Conservation (phyloP, 352 stramenopile genomes). For the Phytophthora hybrid region DNA sequence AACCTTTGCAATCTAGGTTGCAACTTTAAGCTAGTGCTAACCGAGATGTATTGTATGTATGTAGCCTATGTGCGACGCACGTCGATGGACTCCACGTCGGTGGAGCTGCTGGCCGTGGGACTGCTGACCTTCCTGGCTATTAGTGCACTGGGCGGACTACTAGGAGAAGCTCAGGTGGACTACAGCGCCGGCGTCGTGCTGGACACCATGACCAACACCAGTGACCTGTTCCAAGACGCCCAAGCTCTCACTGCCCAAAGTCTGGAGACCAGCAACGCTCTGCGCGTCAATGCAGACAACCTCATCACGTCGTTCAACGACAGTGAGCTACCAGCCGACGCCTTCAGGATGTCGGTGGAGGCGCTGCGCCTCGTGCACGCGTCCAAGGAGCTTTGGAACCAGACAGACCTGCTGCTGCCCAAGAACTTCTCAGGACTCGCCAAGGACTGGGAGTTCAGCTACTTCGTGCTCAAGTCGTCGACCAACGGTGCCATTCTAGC, state of each 20-base stretch:
- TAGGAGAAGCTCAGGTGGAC: constrained; percentile 84
- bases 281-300: constrained; percentile 61
- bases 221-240: constrained; percentile 55
- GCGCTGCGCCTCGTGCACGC: constrained; percentile 64
- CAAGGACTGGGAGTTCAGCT: constrained; percentile 72
- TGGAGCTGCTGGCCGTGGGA: constrained; percentile 77
- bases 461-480: constrained; percentile 85
- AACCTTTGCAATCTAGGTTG: not conserved
- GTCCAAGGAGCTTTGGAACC: constrained; percentile 61
- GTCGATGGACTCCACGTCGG: constrained; percentile 56
- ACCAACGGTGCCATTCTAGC: constrained; percentile 84
- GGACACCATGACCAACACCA: constrained; percentile 80
- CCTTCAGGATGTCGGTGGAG: constrained; percentile 74
- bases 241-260: constrained; percentile 46
- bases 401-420: constrained; percentile 60
- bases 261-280: constrained; percentile 43
- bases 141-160: constrained; percentile 69
- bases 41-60: constrained; percentile 17
- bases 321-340: constrained; percentile 65
- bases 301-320: constrained; percentile 80
- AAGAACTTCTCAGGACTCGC: constrained; percentile 65
- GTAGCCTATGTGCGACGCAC: constrained; percentile 54
- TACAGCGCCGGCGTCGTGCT: constrained; percentile 82
- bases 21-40: constrained; percentile 3
- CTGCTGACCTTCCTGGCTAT: constrained; percentile 80